Evolutionary conservation across 495 filamentous ascomycete species (phyloP), one percentile per base, ranked within the genome.

Genomic region (Aspergillus haitiensis): DNA sequence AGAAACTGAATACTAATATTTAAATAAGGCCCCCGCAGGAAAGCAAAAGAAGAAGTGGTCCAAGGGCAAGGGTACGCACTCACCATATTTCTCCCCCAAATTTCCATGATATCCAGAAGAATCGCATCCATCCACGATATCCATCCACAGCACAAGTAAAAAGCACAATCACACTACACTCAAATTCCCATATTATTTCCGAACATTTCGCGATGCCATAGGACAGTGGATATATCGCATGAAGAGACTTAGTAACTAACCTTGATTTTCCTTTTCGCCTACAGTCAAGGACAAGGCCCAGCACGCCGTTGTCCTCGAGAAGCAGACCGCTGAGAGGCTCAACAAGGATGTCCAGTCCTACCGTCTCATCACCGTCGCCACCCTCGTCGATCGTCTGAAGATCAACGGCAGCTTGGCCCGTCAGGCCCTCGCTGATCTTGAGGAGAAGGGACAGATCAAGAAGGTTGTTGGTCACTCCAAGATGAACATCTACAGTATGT

Each of bases 201-300:
- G 48, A 51, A 34, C 27, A 39, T 44, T 39, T 15, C 33, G 18
- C 55, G 33, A 12, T 42, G 4, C 6, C 40, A 1, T 7, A 15
- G 5, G 13, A 32, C 45, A 5, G 31, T 31, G 56, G 27, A 58
- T 45, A 42, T 45, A 5, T 32, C 10, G 56, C n/a, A 58, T 45
- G 44, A 16, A 8, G 21, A 40, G 36, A 52, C 3, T 13, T 40
- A 7, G 11, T 27, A 63, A 63, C 75, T 77, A 57, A 75, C 62
- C 50, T 52, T 45, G 18, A 18, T 65, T 56, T n/a, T 62, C 39
- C 61, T 61, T 60, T 35, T 44, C 37, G 11, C 27, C 53, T 72
- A 76, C 61, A 97, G 95, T 99, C 82, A 99, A 99, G 93, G 95
- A 99, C 86, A 99, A 99, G 91, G 93, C 95, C 78, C 89, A 98